phyloP scores from a whole-genome alignment of 2,329 filamentous ascomycete genomes.

The Knoxdaviesia proteae region DNA sequence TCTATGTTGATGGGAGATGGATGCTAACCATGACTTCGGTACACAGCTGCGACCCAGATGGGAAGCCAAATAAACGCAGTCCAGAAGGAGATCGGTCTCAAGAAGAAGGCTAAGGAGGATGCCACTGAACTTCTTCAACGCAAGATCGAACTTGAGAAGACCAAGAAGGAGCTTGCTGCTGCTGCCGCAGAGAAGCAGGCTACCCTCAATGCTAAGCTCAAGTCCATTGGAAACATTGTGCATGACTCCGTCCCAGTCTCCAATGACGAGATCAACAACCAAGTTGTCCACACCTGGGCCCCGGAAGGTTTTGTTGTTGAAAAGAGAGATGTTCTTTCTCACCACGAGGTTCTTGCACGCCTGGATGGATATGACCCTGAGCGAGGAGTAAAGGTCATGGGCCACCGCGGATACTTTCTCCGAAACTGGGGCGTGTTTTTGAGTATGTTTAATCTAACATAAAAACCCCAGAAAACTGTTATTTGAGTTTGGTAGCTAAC shows the following conservation, averaged over 20 bases:
- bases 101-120: slow-evolving; percentile 90
- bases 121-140: slow-evolving; percentile 59
- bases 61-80: slow-evolving; percentile 70
- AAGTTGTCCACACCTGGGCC: slow-evolving; percentile 54
- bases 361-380: slow-evolving; percentile 86
- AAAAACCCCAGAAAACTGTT: too few relatives aligned
- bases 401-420: slow-evolving; percentile 85
- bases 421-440: slow-evolving; percentile 77
- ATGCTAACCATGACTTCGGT: neutral
- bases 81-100: slow-evolving; percentile 74
- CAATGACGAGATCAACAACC: slow-evolving; percentile 52
- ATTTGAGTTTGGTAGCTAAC: neutral
- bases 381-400: slow-evolving; percentile 81
- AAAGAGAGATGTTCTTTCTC: slow-evolving; percentile 63
- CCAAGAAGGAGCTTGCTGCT: slow-evolving; percentile 64
- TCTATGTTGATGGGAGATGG: too few relatives aligned
- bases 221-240: slow-evolving; percentile 52
- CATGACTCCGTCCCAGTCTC: slow-evolving; percentile 71
- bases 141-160: slow-evolving; percentile 57
- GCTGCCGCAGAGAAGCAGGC: slow-evolving; percentile 55
- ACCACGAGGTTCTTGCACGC: slow-evolving; percentile 80
- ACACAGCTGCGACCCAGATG: slow-evolving; percentile 45
- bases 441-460: slow-evolving; percentile 2
- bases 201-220: slow-evolving; percentile 55
- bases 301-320: slow-evolving; percentile 55